Percentiles rank a stretch among this genome's conserved stretches.
Evolutionary conservation across 495 filamentous ascomycete species (phyloP).

Genomic region (Aspergillus funiculosus): DNA sequence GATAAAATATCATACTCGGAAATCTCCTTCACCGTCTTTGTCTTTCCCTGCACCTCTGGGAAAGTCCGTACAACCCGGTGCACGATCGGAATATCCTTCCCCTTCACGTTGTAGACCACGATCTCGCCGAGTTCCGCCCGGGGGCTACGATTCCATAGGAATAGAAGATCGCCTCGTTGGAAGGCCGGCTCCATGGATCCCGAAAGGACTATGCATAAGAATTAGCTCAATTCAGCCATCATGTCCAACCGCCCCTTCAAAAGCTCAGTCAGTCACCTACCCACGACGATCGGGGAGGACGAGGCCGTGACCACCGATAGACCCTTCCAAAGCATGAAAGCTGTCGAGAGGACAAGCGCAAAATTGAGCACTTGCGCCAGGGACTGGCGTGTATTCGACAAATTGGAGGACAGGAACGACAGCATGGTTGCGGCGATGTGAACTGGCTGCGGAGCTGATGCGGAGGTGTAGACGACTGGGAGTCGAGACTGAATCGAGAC

Average conservation of each 20-base stretch:
- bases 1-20: slow-evolving; percentile 29
- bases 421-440: slow-evolving; percentile 54
- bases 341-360: slow-evolving; percentile 85
- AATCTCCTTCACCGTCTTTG: slow-evolving; percentile 39
- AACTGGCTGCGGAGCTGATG: slow-evolving; percentile 20
- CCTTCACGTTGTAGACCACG: slow-evolving; percentile 76
- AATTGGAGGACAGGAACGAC: slow-evolving; percentile 52
- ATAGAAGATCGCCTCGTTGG: slow-evolving; percentile 86
- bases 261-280: background rate
- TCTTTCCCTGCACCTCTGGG: slow-evolving; percentile 42
- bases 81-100: slow-evolving; percentile 90
- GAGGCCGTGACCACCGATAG: slow-evolving; percentile 81
- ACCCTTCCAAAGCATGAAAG: slow-evolving; percentile 98
- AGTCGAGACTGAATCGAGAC: background rate
- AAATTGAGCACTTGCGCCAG: slow-evolving; percentile 93
- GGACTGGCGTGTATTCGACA: slow-evolving; percentile 74
- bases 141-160: slow-evolving; percentile 87
- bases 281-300: slow-evolving; percentile 86
- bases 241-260: background rate
- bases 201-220: slow-evolving; percentile 56
- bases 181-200: slow-evolving; percentile 98
- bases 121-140: slow-evolving; percentile 69
- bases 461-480: slow-evolving; percentile 14
- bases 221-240: background rate
- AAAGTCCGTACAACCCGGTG: slow-evolving; percentile 77